Evolutionary conservation across 345 rosid species (phyloP).

Genomic region (Hibiscus tridactylites): DNA sequence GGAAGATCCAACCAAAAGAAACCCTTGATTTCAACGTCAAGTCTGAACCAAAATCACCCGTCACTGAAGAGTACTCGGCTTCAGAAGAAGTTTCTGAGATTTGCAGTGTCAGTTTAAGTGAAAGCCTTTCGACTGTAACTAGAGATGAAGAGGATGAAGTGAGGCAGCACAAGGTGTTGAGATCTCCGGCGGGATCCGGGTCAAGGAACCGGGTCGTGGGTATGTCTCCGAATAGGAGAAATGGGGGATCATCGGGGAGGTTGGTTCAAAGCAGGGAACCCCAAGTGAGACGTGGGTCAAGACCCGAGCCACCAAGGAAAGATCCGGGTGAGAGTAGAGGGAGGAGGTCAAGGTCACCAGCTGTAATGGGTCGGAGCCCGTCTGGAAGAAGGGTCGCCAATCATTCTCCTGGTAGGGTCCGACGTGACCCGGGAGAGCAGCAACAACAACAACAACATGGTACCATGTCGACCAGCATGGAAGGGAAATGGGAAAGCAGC

Average conservation of each 20-base stretch:
- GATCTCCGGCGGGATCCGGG: constrained; percentile 52
- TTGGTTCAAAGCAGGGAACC: constrained; percentile 27
- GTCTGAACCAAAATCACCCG: background rate
- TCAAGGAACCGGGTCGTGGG: constrained; percentile 30
- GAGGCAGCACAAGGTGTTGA: constrained; percentile 25
- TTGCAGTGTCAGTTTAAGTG: constrained; percentile 61
- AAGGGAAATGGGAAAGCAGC: constrained; percentile 4
- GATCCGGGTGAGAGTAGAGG: constrained; percentile 62
- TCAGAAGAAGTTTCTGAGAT: constrained; percentile 56
- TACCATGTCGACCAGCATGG: background rate
- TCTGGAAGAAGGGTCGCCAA: too few species aligned
- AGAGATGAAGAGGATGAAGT: constrained; percentile 29
- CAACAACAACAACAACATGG: background rate
- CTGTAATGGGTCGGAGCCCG: too few species aligned
- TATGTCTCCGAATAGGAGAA: constrained; percentile 31
- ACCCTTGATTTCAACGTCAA: constrained; percentile 2
- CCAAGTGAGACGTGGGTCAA: constrained; percentile 19
- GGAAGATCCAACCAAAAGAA: constrained; percentile 17
- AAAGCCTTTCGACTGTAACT: constrained; percentile 46
- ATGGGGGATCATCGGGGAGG: constrained; percentile 19
- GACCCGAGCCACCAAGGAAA: constrained; percentile 25
- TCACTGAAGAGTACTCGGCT: constrained; percentile 23
- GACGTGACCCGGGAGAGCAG: constrained; percentile 20
- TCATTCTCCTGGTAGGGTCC: constrained; percentile 36
- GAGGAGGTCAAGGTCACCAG: constrained; percentile 3